phyloP scores from a whole-genome alignment of 805 yeast genomes.

The Metschnikowia bowlesiae region DNA sequence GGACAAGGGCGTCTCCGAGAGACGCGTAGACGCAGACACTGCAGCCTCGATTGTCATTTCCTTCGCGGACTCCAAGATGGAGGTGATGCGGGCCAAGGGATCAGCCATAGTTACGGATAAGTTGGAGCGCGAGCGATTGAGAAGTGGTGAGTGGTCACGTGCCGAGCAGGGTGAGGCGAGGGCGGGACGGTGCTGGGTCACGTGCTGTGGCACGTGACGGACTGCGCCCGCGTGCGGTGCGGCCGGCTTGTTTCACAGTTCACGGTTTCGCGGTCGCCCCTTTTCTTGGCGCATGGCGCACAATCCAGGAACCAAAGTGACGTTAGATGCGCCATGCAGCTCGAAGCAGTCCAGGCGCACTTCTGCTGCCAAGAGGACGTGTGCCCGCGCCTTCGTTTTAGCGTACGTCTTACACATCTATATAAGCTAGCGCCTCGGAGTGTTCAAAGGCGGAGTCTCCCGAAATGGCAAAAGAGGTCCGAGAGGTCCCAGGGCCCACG shows the following conservation, averaged over 20 bases:
- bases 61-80: slow-evolving; percentile 74
- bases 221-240: no score
- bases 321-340: not conserved
- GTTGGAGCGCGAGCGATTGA: not conserved
- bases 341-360: not conserved
- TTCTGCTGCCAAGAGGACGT: not conserved
- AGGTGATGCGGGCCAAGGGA: slow-evolving; percentile 57
- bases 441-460: no score
- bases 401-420: not conserved
- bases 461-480: no score
- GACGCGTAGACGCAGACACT: slow-evolving; percentile 63
- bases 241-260: no score
- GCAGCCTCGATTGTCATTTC: slow-evolving; percentile 81
- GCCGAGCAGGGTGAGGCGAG: not conserved
- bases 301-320: not conserved
- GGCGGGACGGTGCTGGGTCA: not conserved
- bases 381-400: not conserved
- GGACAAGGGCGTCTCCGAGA: slow-evolving; percentile 59
- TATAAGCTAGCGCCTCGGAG: not conserved
- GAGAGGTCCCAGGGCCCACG: no score
- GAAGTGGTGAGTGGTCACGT: not conserved
- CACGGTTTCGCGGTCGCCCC: no score
- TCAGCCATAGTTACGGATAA: slow-evolving; percentile 28
- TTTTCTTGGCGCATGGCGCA: not conserved
- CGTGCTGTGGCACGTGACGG: not conserved